These are phyloP conservation scores for Wickerhamiella hasegawae DNA, from an alignment of 805 yeast genomes.

Conservation along the genomic window DNA sequence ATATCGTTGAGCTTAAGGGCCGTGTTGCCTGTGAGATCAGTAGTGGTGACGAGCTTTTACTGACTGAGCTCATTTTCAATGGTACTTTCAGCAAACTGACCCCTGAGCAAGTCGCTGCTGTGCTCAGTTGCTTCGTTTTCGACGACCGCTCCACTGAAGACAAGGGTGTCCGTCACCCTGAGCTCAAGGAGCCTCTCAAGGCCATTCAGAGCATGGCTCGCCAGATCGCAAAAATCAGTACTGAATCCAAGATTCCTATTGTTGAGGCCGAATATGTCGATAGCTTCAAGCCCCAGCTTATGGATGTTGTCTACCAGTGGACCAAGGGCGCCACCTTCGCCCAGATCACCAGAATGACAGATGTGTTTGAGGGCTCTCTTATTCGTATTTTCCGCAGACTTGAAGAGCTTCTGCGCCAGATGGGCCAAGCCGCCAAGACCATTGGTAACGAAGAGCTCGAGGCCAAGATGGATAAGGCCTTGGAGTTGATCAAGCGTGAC, in stretches of 20 bases:
- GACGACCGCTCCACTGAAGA: constrained; percentile 83
- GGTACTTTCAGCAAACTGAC: constrained; percentile 83
- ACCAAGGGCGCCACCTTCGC: constrained; percentile 92
- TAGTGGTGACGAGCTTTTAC: constrained; percentile 60
- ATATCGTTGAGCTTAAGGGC: constrained; percentile 90
- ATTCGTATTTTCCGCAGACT: constrained; percentile 88
- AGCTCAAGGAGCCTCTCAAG: constrained; percentile 81
- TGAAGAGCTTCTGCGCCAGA: constrained; percentile 83
- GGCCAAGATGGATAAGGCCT: constrained; percentile 74
- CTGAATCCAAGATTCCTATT: constrained; percentile 78
- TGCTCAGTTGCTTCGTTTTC: constrained; percentile 88
- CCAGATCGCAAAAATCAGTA: constrained; percentile 74
- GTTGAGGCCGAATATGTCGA: constrained; percentile 88
- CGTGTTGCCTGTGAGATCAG: constrained; percentile 95
- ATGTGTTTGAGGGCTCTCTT: constrained; percentile 92
- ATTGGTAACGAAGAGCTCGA: constrained; percentile 82
- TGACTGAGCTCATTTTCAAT: constrained; percentile 87
- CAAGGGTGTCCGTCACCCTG: constrained; percentile 65
- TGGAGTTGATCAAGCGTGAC: constrained; percentile 82
- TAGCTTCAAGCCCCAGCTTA: constrained; percentile 76
- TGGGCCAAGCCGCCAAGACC: constrained; percentile 81
- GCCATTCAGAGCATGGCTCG: constrained; percentile 82
- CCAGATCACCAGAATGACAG: constrained; percentile 96
- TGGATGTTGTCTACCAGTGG: constrained; percentile 97
- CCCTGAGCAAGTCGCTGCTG: constrained; percentile 83